These are phyloP conservation scores for Pythium monospermum DNA, from an alignment of 352 stramenopile genomes.

Conservation along the genomic window DNA sequence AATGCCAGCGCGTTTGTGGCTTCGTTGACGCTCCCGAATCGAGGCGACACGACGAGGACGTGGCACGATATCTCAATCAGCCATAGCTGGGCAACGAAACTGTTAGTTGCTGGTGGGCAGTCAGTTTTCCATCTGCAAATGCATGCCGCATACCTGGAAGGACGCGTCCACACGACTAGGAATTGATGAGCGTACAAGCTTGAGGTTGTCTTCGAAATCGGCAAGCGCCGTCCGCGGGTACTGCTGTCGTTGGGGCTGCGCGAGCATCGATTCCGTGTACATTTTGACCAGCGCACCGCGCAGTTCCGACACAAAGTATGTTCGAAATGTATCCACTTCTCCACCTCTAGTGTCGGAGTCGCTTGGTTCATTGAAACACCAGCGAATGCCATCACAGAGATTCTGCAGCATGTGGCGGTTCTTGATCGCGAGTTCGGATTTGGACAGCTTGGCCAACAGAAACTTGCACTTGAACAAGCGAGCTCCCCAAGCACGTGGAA, in stretches of 20 bases:
- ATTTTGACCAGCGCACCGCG: constrained; percentile 49
- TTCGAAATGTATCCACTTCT: background rate
- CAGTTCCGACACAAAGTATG: constrained; percentile 51
- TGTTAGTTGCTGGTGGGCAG: background rate
- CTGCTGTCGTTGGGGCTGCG: background rate
- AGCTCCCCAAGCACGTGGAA: constrained; percentile 35
- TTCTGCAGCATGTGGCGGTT: constrained; percentile 38
- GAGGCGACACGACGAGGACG: constrained; percentile 37
- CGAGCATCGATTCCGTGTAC: constrained; percentile 33
- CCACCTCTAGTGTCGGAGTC: no score
- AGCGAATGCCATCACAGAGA: constrained; percentile 40
- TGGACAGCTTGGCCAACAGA: constrained; percentile 41
- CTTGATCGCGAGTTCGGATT: constrained; percentile 28
- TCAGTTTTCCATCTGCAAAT: background rate
- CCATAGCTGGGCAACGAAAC: constrained; percentile 41
- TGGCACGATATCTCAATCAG: constrained; percentile 60
- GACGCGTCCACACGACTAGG: constrained; percentile 35
- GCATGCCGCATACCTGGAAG: constrained; percentile 39
- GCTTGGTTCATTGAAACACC: constrained; percentile 3
- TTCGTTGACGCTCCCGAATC: constrained; percentile 22
- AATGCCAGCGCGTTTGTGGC: constrained; percentile 34
- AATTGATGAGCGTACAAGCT: constrained; percentile 40
- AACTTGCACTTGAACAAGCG: constrained; percentile 55
- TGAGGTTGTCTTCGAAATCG: constrained; percentile 42
- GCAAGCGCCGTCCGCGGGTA: background rate